Evolutionary conservation across 352 stramenopile genomes (phyloP).

Genomic region (Aphanomyces stellatus): DNA sequence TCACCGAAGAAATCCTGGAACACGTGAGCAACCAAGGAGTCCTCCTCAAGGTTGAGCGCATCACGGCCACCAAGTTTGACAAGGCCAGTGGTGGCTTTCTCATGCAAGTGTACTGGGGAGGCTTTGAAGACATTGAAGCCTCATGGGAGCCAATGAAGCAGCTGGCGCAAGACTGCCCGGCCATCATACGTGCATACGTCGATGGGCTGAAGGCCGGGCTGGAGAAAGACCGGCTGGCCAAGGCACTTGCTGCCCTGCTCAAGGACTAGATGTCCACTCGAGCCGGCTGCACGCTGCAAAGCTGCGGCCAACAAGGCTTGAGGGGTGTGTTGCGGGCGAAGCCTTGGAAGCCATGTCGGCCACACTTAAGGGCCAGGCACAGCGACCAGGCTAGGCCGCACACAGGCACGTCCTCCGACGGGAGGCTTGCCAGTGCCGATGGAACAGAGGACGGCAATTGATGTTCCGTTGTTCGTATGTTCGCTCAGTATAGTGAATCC

Average conservation of each 20-base stretch:
- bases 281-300: not conserved
- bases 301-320: not conserved
- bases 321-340: not conserved
- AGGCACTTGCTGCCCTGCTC: not conserved
- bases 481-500: too few relatives aligned
- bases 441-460: too few relatives aligned
- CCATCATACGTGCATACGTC: not conserved
- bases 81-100: too few relatives aligned
- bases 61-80: not conserved
- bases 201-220: not conserved
- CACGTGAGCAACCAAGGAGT: not conserved
- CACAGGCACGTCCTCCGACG: too few relatives aligned
- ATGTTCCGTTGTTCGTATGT: too few relatives aligned
- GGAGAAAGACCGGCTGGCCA: not conserved
- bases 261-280: not conserved
- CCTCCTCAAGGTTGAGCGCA: too few relatives aligned
- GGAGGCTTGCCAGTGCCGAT: too few relatives aligned
- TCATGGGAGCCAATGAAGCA: not conserved
- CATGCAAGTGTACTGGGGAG: not conserved
- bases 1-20: constrained; percentile 4
- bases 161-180: not conserved
- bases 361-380: too few relatives aligned
- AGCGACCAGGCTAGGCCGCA: too few relatives aligned
- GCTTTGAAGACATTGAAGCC: not conserved
- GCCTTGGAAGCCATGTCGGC: too few relatives aligned